Evolutionary conservation across 1,284 basidiomycete species (phyloP).

Genomic region (Puccinia coronata): DNA sequence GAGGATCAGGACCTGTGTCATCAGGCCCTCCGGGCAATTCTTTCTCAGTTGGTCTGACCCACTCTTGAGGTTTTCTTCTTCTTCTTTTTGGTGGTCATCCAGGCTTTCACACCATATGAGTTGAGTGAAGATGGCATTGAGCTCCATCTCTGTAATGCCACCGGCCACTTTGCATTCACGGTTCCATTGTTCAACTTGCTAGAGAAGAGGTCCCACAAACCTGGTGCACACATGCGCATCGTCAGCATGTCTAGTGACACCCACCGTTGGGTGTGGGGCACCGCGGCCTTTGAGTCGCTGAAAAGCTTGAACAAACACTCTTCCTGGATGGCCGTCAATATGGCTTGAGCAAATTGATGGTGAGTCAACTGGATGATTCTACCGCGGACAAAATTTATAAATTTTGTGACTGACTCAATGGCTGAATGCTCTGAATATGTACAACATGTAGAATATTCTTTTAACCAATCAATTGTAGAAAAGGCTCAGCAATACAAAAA

Average conservation of each 20-base stretch:
- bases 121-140: constrained; percentile 45
- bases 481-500: constrained; percentile 24
- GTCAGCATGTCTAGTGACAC: constrained; percentile 35
- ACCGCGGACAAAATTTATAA: no score
- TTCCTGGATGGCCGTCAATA: constrained; percentile 1
- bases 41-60: no score
- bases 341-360: constrained; percentile 19
- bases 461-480: constrained; percentile 37
- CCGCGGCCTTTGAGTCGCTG: constrained; percentile 23
- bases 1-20: no score
- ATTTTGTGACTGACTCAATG: no score
- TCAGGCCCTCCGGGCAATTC: no score
- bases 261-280: constrained; percentile 8
- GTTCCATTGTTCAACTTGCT: constrained; percentile 10
- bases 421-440: no score
- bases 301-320: constrained; percentile 31
- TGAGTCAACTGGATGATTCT: no score
- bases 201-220: constrained; percentile 21
- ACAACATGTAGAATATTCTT: constrained; percentile 22
- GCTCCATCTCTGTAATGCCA: constrained; percentile 43
- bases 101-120: constrained; percentile 29
- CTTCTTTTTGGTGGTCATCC: no score
- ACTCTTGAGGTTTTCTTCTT: neutral
- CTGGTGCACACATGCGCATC: constrained; percentile 25
- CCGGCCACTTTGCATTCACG: constrained; percentile 47